phyloP scores from a whole-genome alignment of 2,329 filamentous ascomycete species.

The Microdochium trichocladiopsis region DNA sequence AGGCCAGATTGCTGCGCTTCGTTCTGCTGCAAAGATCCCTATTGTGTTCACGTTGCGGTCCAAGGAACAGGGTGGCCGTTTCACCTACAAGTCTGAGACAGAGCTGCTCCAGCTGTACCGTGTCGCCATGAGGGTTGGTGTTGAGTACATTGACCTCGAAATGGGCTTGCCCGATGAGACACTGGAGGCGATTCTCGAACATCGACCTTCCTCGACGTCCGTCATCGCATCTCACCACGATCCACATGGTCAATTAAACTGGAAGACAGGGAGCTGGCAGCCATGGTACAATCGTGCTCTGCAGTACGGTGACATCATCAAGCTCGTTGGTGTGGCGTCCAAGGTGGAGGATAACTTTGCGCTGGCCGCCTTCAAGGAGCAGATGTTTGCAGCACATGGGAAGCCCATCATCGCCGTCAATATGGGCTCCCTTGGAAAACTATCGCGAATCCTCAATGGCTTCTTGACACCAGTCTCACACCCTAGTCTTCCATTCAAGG shows the following conservation, averaged over 20 bases:
- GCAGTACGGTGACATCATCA: conserved; percentile 88
- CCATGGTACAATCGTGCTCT: conserved; percentile 83
- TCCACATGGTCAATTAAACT: conserved; percentile 68
- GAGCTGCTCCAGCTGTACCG: conserved; percentile 69
- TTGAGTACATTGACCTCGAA: conserved; percentile 91
- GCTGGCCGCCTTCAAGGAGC: conserved; percentile 72
- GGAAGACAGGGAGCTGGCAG: conserved; percentile 91
- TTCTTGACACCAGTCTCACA: conserved; percentile 96
- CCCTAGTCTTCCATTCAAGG: conserved; percentile 81
- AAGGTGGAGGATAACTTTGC: conserved; percentile 80
- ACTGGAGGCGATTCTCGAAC: conserved; percentile 59
- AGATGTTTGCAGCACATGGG: conserved; percentile 64
- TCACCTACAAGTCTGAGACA: conserved; percentile 69
- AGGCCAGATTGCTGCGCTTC: conserved; percentile 73
- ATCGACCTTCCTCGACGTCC: conserved; percentile 62
- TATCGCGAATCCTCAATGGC: conserved; percentile 81
- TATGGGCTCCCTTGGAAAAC: conserved; percentile 82
- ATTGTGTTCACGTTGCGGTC: conserved; percentile 92
- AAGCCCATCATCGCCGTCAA: conserved; percentile 92
- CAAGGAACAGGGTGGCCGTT: conserved; percentile 76
- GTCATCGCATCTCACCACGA: conserved; percentile 98
- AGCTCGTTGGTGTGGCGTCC: conserved; percentile 78
- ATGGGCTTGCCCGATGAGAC: conserved; percentile 77
- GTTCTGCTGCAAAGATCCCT: conserved; percentile 65
- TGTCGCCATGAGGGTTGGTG: conserved; percentile 72